A percentile compares a stretch with the other conserved stretches of the same genome.
phyloP scores from a whole-genome alignment of 192 early-diverging fungal genomes.

The Gigaspora rosea region DNA sequence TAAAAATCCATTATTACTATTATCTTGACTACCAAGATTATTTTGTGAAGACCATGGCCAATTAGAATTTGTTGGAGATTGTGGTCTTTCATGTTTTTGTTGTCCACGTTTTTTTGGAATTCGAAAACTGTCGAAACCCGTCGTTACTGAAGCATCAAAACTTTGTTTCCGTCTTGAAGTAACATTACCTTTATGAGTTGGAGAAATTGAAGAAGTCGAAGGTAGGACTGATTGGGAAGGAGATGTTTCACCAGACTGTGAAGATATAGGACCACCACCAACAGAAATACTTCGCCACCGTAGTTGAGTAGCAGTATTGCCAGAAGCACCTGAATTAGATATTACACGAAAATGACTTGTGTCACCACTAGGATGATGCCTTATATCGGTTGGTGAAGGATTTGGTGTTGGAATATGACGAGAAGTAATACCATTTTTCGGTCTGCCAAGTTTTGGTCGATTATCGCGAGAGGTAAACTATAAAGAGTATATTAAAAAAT shows the following conservation, averaged over 20 bases:
- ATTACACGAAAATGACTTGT: not conserved
- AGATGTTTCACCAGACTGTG: not conserved
- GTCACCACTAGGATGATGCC: not conserved
- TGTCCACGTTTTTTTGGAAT: not conserved
- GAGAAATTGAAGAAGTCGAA: slow-evolving; percentile 1
- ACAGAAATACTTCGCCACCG: slow-evolving; percentile 28
- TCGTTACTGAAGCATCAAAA: not conserved
- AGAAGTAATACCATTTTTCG: not conserved
- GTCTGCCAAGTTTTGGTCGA: not conserved
- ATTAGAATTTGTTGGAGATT: not conserved
- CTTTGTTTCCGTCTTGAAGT: not conserved
- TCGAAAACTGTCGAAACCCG: slow-evolving; percentile 5
- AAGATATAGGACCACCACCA: slow-evolving; percentile 14
- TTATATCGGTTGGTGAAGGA: slow-evolving; percentile 26
- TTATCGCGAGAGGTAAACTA: slow-evolving; percentile 13
- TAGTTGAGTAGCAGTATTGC: not conserved
- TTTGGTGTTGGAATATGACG: slow-evolving; percentile 28
- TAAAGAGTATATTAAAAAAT: not conserved
- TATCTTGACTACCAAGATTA: no score
- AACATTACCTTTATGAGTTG: not conserved
- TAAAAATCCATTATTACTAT: not conserved
- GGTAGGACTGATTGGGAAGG: not conserved
- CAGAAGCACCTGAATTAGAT: not conserved
- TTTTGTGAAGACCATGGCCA: not conserved
- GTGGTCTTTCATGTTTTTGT: not conserved